These are phyloP conservation scores for Phytophthora tentaculata DNA, from an alignment of 352 stramenopile species.

Conservation along the genomic window DNA sequence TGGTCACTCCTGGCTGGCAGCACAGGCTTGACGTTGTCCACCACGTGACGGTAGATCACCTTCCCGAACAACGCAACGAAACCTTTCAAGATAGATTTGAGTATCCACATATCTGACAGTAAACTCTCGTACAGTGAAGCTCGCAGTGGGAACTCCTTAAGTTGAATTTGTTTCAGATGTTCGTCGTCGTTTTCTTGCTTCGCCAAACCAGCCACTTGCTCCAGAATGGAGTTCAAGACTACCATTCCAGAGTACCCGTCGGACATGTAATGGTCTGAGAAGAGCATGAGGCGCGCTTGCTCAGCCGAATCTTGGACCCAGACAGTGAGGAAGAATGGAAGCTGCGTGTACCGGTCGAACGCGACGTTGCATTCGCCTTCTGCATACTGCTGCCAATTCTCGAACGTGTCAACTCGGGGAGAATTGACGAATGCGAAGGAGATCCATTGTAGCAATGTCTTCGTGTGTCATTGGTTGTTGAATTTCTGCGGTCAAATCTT, in stretches of 20 bases:
- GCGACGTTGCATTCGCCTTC: background rate
- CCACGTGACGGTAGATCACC: background rate
- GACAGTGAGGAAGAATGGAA: background rate
- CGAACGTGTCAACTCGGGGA: background rate
- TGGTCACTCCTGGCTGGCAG: background rate
- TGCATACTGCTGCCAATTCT: background rate
- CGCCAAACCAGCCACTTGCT: background rate
- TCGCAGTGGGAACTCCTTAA: background rate
- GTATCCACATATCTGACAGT: background rate
- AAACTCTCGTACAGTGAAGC: background rate
- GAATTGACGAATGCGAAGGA: slow-evolving; percentile 25
- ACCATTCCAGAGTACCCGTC: background rate
- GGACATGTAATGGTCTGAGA: slow-evolving; percentile 2
- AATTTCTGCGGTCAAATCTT: background rate
- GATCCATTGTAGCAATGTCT: slow-evolving; percentile 12
- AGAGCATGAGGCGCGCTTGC: background rate
- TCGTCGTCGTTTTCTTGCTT: background rate
- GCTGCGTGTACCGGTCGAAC: background rate
- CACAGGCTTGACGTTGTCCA: background rate
- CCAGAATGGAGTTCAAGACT: slow-evolving; percentile 1
- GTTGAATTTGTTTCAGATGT: background rate
- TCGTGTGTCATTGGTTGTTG: background rate
- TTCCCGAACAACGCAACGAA: background rate
- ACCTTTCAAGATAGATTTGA: background rate
- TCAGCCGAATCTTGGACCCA: background rate